Conservation (phyloP, 148 eudicot species). For the Persicaria maculosa region DNA sequence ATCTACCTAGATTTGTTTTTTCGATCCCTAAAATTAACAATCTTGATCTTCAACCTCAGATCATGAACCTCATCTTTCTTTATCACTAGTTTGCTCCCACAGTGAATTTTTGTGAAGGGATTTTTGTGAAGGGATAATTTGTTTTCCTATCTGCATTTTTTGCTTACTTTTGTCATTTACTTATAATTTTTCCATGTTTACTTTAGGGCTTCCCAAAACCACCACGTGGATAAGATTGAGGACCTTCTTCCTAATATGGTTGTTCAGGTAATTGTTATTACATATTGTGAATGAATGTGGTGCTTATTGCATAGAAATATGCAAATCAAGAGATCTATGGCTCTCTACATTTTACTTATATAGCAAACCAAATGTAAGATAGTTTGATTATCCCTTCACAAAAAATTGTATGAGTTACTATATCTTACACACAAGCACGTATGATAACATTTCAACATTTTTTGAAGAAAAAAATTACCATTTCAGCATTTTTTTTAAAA, state of each 20-base stretch:
- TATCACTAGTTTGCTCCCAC: not conserved
- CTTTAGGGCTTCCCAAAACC: constrained; percentile 23
- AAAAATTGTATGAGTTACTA: too few relatives aligned
- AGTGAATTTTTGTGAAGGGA: not conserved
- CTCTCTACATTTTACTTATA: too few relatives aligned
- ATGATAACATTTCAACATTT: too few relatives aligned
- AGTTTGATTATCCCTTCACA: too few relatives aligned
- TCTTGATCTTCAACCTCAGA: too few relatives aligned
- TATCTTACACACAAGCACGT: too few relatives aligned
- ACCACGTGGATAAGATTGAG: constrained; percentile 46
- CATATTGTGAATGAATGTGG: not conserved
- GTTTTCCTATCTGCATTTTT: not conserved
- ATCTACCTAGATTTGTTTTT: too few relatives aligned
- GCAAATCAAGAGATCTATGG: not conserved
- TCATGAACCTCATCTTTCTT: not conserved
- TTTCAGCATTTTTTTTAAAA: too few relatives aligned
- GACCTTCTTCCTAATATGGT: constrained; percentile 66
- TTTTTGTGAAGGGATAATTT: not conserved
- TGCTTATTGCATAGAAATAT: not conserved
- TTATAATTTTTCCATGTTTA: not conserved
- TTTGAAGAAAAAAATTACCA: too few relatives aligned
- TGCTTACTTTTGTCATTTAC: not conserved
- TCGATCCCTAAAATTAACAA: too few relatives aligned
- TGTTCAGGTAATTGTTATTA: constrained; percentile 40
- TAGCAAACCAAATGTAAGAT: too few relatives aligned